Conservation (phyloP, 2,329 filamentous ascomycete species). For the Diaporthe caulivora region DNA sequence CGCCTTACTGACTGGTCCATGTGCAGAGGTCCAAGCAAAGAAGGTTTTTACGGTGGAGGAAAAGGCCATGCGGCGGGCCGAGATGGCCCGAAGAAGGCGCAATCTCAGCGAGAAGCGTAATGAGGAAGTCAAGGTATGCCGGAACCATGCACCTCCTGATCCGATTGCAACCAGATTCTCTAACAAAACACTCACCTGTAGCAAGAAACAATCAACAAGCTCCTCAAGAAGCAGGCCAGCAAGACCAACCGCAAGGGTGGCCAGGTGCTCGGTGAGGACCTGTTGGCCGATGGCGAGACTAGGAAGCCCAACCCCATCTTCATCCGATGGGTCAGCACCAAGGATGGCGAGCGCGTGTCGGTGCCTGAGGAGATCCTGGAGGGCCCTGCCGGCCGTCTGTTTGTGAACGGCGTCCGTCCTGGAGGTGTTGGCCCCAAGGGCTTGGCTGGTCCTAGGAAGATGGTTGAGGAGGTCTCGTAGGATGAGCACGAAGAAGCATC, state of each 20-base stretch:
- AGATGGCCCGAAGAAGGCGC: slow-evolving; percentile 71
- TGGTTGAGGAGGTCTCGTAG: slow-evolving; percentile 68
- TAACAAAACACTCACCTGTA: not conserved
- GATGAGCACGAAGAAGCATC: not conserved
- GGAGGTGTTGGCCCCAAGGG: slow-evolving; percentile 39
- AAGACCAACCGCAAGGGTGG: slow-evolving; percentile 73
- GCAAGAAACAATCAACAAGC: slow-evolving; percentile 86
- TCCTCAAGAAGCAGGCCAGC: slow-evolving; percentile 86
- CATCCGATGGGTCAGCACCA: slow-evolving; percentile 78
- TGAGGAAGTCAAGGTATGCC: slow-evolving; percentile 71
- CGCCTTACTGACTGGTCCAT: slow-evolving; percentile 23
- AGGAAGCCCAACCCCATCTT: slow-evolving; percentile 71
- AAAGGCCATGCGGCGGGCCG: slow-evolving; percentile 70
- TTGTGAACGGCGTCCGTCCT: slow-evolving; percentile 51
- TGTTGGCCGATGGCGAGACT: slow-evolving; percentile 51
- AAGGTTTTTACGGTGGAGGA: slow-evolving; percentile 73
- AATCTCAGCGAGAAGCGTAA: slow-evolving; percentile 75
- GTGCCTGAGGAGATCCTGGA: slow-evolving; percentile 78
- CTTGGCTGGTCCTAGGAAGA: slow-evolving; percentile 55
- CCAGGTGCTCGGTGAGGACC: slow-evolving; percentile 60
- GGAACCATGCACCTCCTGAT: not conserved
- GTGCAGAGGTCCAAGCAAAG: slow-evolving; percentile 72
- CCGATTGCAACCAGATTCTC: not conserved
- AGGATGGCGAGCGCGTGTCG: slow-evolving; percentile 71
- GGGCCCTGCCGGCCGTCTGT: slow-evolving; percentile 71